Conservation (phyloP, 805 yeast species). For the Teunomyces panamensis region DNA sequence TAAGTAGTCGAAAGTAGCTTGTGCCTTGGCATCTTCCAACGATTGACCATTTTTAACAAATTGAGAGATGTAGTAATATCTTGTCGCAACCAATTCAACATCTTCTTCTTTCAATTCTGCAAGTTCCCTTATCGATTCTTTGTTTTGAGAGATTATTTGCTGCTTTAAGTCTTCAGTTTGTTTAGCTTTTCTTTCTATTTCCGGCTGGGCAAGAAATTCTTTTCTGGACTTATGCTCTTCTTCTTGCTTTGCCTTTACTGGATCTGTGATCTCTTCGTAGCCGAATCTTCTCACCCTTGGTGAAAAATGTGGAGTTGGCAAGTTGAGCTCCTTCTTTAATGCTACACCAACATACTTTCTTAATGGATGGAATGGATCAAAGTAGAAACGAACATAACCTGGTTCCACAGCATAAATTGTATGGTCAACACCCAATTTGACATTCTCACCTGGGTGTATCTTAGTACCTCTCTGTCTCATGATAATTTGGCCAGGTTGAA, state of each 20-base stretch:
- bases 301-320: conserved; percentile 90
- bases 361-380: conserved; percentile 95
- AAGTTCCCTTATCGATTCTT: conserved; percentile 19
- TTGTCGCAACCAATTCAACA: conserved; percentile 39
- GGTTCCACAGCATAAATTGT: conserved; percentile 90
- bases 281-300: conserved; percentile 89
- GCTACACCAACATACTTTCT: conserved; percentile 90
- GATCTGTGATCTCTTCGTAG: conserved; percentile 49
- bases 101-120: conserved; percentile 31
- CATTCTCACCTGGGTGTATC: conserved; percentile 92
- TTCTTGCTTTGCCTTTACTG: conserved; percentile 54
- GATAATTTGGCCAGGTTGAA: conserved; percentile 79
- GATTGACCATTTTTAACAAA: conserved; percentile 59
- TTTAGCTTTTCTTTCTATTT: conserved; percentile 39
- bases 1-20: conserved; percentile 51
- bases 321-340: conserved; percentile 53
- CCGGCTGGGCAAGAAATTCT: conserved; percentile 56
- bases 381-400: conserved; percentile 86
- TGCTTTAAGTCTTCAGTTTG: conserved; percentile 42
- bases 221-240: conserved; percentile 63
- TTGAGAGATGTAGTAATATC: conserved; percentile 48
- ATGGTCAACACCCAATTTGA: conserved; percentile 88
- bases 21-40: conserved; percentile 53
- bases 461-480: conserved; percentile 94
- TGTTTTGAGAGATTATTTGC: conserved; percentile 14